Evolutionary conservation across 148 eudicot genomes (phyloP), one percentile per base, ranked within the genome.

Genomic region (Vaccinium vitisidaea): DNA sequence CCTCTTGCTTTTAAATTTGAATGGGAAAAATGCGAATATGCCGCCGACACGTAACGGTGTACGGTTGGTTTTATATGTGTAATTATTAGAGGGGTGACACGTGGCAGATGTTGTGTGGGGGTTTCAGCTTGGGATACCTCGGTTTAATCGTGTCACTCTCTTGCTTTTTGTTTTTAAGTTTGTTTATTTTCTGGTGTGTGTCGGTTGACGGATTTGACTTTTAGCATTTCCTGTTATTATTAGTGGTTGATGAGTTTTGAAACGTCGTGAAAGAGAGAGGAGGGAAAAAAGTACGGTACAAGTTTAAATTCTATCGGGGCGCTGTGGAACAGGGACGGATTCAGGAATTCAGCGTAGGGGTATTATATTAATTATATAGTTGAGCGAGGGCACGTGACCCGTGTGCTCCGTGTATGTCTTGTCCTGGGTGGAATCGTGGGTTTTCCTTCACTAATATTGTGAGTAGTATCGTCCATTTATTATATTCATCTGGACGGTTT

Each of bases 21-120:
- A 43, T 6, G 15, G 5, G n/a, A 14, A n/a, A 18, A 81, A 65
- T 65, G 49, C 49, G 49, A 32, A 73, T 15, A 32, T 73, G 48
- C 46, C 84, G 50, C 84, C 84, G 84, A 82, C 84, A 82, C 84
- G 77, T 69, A 75, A 82, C 84, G 48, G 77, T 82, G 19, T 58
- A 18, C 27, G 9, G 23, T 54, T 79, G 79, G 30, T 75, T 21
- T 48, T 43, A 21, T n/a, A 74, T 49, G 21, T 16, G 6, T 19
- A 75, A 75, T 75, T 43, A 75, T 75, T 74, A 16, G 21, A 46
- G 53, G 4, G 32, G 4, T 4, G 83, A 61, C 54, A 59, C 83
- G 83, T 61, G 83, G 54, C 16, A 53, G 0, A 1, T 36, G 11
- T 0, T 39, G 69, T 32, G 15, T 80, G 39, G 59, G 61, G 25